A percentile compares a stretch with the other conserved stretches of the same genome.
These are phyloP conservation scores for Botrytis sinoallii DNA, from an alignment of 2,329 filamentous ascomycete genomes.

Conservation along the genomic window DNA sequence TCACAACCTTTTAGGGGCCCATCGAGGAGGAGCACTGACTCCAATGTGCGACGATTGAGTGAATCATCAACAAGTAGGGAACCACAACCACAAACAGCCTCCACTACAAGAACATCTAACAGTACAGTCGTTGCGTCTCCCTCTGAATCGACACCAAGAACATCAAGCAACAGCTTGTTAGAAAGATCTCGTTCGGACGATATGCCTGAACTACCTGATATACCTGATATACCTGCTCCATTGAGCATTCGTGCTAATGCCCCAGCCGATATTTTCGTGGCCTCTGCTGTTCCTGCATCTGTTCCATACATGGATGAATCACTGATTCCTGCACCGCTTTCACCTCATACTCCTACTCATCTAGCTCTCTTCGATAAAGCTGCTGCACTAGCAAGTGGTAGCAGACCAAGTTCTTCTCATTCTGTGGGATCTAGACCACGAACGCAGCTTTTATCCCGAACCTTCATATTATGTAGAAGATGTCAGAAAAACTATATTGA, in stretches of 20 bases:
- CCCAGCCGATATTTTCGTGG: constrained; percentile 28
- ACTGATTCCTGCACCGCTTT: constrained; percentile 34
- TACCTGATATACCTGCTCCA: constrained; percentile 10
- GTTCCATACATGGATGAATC: constrained; percentile 27
- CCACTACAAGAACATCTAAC: constrained; percentile 18
- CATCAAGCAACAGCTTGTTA: constrained; percentile 3
- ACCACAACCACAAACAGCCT: constrained; percentile 7
- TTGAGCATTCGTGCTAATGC: constrained; percentile 26
- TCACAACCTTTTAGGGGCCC: constrained; percentile 26
- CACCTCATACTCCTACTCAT: constrained; percentile 26
- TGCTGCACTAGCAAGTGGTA: constrained; percentile 33
- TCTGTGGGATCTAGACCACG: constrained; percentile 34
- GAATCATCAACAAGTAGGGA: constrained; percentile 25
- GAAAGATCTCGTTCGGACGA: not conserved
- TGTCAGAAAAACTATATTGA: constrained; percentile 74
- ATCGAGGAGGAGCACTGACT: constrained; percentile 35
- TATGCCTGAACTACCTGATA: not conserved
- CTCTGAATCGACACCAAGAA: constrained; percentile 21
- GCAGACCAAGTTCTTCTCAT: constrained; percentile 35
- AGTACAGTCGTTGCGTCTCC: not conserved
- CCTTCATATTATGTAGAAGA: constrained; percentile 71
- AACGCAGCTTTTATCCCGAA: constrained; percentile 58
- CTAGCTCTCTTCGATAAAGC: constrained; percentile 34
- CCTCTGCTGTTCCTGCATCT: constrained; percentile 24
- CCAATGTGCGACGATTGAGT: constrained; percentile 24